Percentiles rank a stretch among this genome's conserved stretches.
phyloP scores from a whole-genome alignment of 345 rosid species.

The Camelina hispida region DNA sequence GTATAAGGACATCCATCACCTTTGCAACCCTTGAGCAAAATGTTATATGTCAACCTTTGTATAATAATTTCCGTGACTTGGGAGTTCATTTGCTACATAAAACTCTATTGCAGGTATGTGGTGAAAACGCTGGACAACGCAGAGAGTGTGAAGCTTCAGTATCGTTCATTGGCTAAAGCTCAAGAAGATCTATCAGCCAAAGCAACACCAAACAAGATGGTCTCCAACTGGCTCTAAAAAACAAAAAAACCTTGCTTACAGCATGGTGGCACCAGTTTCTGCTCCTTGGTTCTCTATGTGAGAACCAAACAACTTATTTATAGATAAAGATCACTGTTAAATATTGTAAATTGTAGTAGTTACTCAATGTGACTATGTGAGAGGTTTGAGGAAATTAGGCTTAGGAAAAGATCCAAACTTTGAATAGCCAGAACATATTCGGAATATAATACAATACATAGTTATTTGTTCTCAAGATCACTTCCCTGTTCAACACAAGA shows the following conservation, averaged over 20 bases:
- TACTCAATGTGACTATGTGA: background rate
- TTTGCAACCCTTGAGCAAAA: slow-evolving; percentile 9
- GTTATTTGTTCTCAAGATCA: slow-evolving; percentile 10
- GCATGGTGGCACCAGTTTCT: slow-evolving; percentile 10
- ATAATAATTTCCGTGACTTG: background rate
- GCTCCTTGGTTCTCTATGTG: slow-evolving; percentile 17
- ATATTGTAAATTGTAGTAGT: slow-evolving; percentile 33
- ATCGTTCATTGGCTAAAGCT: slow-evolving; percentile 85
- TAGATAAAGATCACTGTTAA: slow-evolving; percentile 17
- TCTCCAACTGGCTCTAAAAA: slow-evolving; percentile 65
- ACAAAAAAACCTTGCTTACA: slow-evolving; percentile 11
- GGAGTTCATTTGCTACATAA: slow-evolving; percentile 2
- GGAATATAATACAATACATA: slow-evolving; percentile 1
- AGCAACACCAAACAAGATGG: slow-evolving; percentile 58
- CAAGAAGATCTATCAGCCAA: slow-evolving; percentile 58
- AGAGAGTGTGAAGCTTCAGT: slow-evolving; percentile 95
- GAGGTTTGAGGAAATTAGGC: slow-evolving; percentile 18
- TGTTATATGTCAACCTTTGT: background rate
- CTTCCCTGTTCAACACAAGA: slow-evolving; percentile 15
- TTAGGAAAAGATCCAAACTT: slow-evolving; percentile 24
- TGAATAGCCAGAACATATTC: slow-evolving; percentile 9
- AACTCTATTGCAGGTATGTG: slow-evolving; percentile 69
- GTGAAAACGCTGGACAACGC: slow-evolving; percentile 95
- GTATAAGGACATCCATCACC: slow-evolving; percentile 13
- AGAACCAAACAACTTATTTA: slow-evolving; percentile 9